A percentile compares a stretch with the other conserved stretches of the same genome.
These are phyloP conservation scores for Schizosaccharomyces lindneri DNA, from an alignment of 805 yeast genomes.

Conservation along the genomic window DNA sequence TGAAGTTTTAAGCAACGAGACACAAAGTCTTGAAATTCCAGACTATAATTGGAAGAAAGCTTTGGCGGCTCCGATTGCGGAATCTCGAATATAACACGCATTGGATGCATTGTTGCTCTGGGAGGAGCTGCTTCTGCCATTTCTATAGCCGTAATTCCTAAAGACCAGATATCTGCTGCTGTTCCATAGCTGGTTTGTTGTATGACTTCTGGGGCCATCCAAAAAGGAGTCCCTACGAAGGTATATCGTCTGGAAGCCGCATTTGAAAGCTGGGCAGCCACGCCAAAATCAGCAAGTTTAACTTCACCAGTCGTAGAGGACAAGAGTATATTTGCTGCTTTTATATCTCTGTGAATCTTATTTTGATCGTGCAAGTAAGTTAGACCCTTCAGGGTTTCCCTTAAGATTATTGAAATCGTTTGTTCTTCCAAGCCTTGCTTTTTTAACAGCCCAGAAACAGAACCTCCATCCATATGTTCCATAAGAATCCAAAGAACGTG, in stretches of 20 bases:
- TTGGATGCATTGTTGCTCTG: conserved; percentile 26
- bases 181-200: conserved; percentile 56
- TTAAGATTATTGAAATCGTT: conserved; percentile 27
- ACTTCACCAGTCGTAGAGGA: conserved; percentile 40
- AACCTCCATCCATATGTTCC: conserved; percentile 65
- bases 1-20: conserved; percentile 43
- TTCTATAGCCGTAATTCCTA: conserved; percentile 58
- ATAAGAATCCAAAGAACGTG: conserved; percentile 53
- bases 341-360: conserved; percentile 66
- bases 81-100: conserved; percentile 28
- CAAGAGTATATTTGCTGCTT: conserved; percentile 62
- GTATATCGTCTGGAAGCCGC: conserved; percentile 25
- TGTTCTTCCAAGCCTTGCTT: conserved; percentile 33
- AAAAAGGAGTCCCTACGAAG: conserved; percentile 33
- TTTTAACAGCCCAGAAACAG: conserved; percentile 36
- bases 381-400: conserved; percentile 34
- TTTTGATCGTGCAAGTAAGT: conserved; percentile 43
- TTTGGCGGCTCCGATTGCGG: conserved; percentile 26
- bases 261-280: conserved; percentile 55
- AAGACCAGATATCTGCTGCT: conserved; percentile 56
- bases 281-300: conserved; percentile 88
- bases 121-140: conserved; percentile 55
- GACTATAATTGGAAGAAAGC: conserved; percentile 16
- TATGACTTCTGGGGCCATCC: conserved; percentile 99
- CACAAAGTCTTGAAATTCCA: conserved; percentile 46